Conservation (phyloP, 495 filamentous ascomycete genomes). For the Penicillium paxilli region DNA sequence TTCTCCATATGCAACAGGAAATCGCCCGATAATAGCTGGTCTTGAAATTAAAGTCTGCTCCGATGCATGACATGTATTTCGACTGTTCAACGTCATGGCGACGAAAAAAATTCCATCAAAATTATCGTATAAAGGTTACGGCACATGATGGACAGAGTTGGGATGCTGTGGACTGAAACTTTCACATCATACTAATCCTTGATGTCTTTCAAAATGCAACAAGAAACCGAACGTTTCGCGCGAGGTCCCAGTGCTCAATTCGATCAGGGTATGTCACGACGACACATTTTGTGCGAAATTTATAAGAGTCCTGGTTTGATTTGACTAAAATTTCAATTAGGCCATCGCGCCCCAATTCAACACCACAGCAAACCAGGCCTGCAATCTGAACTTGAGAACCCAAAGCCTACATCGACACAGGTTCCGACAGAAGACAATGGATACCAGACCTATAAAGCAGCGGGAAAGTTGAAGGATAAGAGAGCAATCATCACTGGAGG, state of each 20-base stretch:
- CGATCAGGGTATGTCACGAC: conserved; percentile 11
- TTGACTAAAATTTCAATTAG: conserved; percentile 35
- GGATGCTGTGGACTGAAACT: too few species aligned
- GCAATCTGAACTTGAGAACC: conserved; percentile 63
- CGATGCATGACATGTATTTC: too few species aligned
- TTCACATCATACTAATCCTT: background rate
- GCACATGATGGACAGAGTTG: background rate
- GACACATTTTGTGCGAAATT: background rate
- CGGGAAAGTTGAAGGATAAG: conserved; percentile 73
- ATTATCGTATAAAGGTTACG: background rate
- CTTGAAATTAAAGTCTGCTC: too few species aligned
- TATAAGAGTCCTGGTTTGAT: background rate
- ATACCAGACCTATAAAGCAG: conserved; percentile 74
- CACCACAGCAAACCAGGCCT: conserved; percentile 67
- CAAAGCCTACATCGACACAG: conserved; percentile 62
- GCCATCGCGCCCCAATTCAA: conserved; percentile 67
- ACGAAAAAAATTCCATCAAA: too few species aligned
- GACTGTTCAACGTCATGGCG: too few species aligned
- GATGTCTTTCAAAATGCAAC: conserved; percentile 12
- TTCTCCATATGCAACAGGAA: too few species aligned
- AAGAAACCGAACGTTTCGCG: conserved; percentile 12
- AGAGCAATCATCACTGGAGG: conserved; percentile 82
- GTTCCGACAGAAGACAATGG: conserved; percentile 69
- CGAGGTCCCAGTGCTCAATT: conserved; percentile 19
- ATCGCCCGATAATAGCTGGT: too few species aligned